phyloP scores from a whole-genome alignment of 2,329 filamentous ascomycete genomes.

The Aureobasidium sp. region DNA sequence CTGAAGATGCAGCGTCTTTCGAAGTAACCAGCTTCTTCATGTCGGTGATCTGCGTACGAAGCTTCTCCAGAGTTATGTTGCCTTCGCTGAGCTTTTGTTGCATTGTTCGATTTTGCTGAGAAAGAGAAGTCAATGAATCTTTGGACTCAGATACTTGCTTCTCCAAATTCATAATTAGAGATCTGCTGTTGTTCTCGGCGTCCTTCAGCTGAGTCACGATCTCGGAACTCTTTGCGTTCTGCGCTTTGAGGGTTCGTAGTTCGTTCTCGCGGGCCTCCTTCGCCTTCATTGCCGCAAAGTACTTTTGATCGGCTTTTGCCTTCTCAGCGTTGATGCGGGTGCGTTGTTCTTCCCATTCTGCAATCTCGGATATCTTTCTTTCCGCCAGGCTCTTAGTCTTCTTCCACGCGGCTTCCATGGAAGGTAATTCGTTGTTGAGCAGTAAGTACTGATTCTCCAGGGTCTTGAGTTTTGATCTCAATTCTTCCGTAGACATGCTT shows the following conservation, averaged over 20 bases:
- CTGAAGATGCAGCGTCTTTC: constrained; percentile 64
- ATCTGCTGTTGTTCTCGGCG: constrained; percentile 68
- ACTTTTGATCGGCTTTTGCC: constrained; percentile 94
- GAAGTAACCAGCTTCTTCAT: constrained; percentile 65
- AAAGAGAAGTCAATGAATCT: constrained; percentile 65
- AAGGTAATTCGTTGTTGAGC: constrained; percentile 79
- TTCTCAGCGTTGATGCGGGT: constrained; percentile 75
- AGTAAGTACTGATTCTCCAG: constrained; percentile 74
- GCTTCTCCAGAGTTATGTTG: constrained; percentile 60
- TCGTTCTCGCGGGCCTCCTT: constrained; percentile 80
- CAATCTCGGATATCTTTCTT: constrained; percentile 77
- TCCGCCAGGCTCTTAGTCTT: constrained; percentile 77
- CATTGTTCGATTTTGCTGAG: constrained; percentile 65
- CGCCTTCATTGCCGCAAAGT: constrained; percentile 90
- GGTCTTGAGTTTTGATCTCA: constrained; percentile 65
- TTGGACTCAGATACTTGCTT: constrained; percentile 82
- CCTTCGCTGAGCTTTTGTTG: constrained; percentile 67
- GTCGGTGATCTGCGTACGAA: constrained; percentile 70
- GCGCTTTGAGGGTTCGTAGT: constrained; percentile 67
- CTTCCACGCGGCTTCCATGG: constrained; percentile 86
- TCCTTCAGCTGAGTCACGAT: constrained; percentile 93
- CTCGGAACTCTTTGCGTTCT: constrained; percentile 85
- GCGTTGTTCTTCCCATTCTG: constrained; percentile 69
- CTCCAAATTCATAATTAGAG: constrained; percentile 74
- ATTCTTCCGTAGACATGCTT: constrained; percentile 59